Evolutionary conservation across 495 filamentous ascomycete genomes (phyloP).

Genomic region (Lasiosphaeria hispida): DNA sequence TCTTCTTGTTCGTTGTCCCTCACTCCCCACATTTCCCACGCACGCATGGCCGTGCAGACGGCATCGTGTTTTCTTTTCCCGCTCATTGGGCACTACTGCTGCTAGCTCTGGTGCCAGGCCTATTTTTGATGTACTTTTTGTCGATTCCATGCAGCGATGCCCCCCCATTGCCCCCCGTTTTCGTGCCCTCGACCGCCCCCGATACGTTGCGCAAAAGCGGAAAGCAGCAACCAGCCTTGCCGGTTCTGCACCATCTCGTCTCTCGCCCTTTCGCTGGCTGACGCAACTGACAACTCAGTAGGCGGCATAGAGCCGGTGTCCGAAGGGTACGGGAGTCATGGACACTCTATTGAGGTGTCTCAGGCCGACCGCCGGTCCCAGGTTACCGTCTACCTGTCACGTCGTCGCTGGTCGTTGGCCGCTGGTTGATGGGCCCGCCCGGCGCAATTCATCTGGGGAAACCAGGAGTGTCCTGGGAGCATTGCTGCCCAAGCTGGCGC

Average conservation of each 20-base stretch:
- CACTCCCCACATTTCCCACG: slow-evolving; percentile 15
- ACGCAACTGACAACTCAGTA: slow-evolving; percentile 11
- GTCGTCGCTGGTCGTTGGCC: slow-evolving; percentile 5
- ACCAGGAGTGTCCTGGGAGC: slow-evolving; percentile 40
- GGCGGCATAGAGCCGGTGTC: slow-evolving; percentile 9
- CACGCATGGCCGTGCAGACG: slow-evolving; percentile 12
- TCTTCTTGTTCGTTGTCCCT: slow-evolving; percentile 3
- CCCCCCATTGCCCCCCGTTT: neutral
- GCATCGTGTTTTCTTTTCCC: slow-evolving; percentile 11
- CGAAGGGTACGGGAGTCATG: slow-evolving; percentile 5
- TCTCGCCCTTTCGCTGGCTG: neutral
- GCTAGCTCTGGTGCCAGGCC: slow-evolving; percentile 8
- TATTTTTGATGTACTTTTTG: slow-evolving; percentile 6
- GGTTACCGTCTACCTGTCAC: slow-evolving; percentile 5
- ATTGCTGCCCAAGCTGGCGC: slow-evolving; percentile 50
- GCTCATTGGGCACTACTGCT: slow-evolving; percentile 28
- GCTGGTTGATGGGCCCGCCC: neutral
- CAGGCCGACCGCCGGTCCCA: slow-evolving; percentile 23
- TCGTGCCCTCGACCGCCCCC: neutral
- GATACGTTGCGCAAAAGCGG: slow-evolving; percentile 16
- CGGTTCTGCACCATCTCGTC: neutral
- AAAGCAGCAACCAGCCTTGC: slow-evolving; percentile 7
- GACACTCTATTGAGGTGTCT: neutral
- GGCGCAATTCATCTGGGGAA: slow-evolving; percentile 11
- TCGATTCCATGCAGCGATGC: slow-evolving; percentile 4